Percentiles rank a stretch among this genome's conserved stretches.
Evolutionary conservation across 208 protist species (phyloP).

Genomic region (Crithidia mellificae): DNA sequence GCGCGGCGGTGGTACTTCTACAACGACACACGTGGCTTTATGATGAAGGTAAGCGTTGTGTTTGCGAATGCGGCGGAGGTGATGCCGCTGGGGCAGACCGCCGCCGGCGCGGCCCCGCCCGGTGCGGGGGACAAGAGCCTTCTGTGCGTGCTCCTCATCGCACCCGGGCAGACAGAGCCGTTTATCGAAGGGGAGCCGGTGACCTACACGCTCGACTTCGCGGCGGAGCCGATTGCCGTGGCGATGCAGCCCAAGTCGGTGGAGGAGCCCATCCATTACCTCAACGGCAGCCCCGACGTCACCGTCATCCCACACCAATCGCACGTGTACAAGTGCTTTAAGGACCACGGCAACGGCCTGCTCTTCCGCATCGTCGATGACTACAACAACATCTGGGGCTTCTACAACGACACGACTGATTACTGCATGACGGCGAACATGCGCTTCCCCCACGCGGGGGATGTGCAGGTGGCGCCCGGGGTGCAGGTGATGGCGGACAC

Average conservation of each 20-base stretch:
- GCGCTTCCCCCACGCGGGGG: constrained; percentile 44
- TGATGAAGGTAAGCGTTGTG: constrained; percentile 69
- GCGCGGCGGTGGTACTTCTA: constrained; percentile 86
- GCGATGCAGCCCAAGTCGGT: neutral
- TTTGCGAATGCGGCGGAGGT: constrained; percentile 81
- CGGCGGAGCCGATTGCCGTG: constrained; percentile 58
- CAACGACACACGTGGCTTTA: constrained; percentile 82
- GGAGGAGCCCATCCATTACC: constrained; percentile 37
- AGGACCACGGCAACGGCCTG: constrained; percentile 71
- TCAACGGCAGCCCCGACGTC: constrained; percentile 57
- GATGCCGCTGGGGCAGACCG: constrained; percentile 57
- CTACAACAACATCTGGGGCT: constrained; percentile 58
- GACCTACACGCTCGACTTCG: constrained; percentile 83
- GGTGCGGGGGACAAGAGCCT: constrained; percentile 54
- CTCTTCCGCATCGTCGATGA: constrained; percentile 82
- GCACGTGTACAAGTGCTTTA: constrained; percentile 75
- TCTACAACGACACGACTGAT: constrained; percentile 83
- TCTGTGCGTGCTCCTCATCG: constrained; percentile 62
- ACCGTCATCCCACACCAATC: constrained; percentile 52
- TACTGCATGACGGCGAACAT: constrained; percentile 69
- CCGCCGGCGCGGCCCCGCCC: too few relatives aligned
- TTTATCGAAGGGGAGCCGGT: constrained; percentile 79
- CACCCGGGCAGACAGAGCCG: constrained; percentile 62
- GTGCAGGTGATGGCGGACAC: constrained; percentile 44
- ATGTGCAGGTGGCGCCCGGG: constrained; percentile 36